Evolutionary conservation across 2,329 filamentous ascomycete species (phyloP).

Genomic region (Neofusicoccum cordaticola): DNA sequence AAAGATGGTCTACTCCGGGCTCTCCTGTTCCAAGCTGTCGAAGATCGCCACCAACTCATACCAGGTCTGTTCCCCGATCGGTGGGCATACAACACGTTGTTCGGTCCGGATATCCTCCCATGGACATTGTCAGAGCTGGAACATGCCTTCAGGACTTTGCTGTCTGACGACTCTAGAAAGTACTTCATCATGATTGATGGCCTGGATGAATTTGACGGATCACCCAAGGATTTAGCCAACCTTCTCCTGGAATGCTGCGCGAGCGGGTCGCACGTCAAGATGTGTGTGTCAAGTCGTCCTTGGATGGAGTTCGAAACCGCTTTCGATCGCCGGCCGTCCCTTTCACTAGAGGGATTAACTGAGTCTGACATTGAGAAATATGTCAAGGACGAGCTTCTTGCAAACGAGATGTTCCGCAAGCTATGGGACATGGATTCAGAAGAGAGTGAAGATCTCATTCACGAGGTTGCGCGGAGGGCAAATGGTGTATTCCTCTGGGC

Average conservation of each 20-base stretch:
- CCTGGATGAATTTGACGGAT: conserved; percentile 16
- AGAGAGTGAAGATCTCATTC: background rate
- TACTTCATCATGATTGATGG: conserved; percentile 18
- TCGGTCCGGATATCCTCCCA: background rate
- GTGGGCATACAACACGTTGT: conserved; percentile 1
- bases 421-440: background rate
- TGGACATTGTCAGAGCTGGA: background rate
- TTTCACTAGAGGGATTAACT: conserved; percentile 15
- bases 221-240: background rate
- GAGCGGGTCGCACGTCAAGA: background rate
- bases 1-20: conserved; percentile 7
- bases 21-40: conserved; percentile 12
- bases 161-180: background rate
- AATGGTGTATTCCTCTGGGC: conserved; percentile 26
- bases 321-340: conserved; percentile 4
- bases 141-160: background rate
- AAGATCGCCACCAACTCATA: background rate
- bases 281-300: conserved; percentile 2
- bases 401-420: background rate
- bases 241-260: background rate
- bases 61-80: conserved; percentile 2
- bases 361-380: conserved; percentile 12
- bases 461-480: conserved; percentile 18
- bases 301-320: conserved; percentile 4
- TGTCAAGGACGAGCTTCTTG: background rate